Evolutionary conservation across 2,329 filamentous ascomycete genomes (phyloP).

Genomic region (Fusarium nematophilum): DNA sequence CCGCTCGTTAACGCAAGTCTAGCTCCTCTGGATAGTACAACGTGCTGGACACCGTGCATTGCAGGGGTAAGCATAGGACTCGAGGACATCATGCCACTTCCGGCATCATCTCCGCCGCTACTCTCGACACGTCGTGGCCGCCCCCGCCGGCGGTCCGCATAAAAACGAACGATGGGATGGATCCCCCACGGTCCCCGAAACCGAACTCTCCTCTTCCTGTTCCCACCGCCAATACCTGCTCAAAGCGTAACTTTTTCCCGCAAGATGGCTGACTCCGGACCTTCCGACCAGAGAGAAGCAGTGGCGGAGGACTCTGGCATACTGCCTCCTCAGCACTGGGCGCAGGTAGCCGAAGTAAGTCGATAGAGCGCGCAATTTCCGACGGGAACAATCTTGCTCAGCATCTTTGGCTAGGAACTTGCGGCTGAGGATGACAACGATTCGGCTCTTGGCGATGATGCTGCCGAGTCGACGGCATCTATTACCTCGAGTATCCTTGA

Average conservation of each 20-base stretch:
- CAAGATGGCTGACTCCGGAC: not conserved
- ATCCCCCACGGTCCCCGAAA: no score
- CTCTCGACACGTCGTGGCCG: no score
- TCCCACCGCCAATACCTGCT: not conserved
- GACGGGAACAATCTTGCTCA: not conserved
- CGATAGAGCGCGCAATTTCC: not conserved
- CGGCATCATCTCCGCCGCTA: not conserved
- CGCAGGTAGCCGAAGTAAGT: conserved; percentile 25
- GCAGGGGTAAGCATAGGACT: no score
- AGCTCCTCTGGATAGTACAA: no score
- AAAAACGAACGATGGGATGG: not conserved
- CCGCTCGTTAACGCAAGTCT: no score
- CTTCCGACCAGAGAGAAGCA: not conserved
- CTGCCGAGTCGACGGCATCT: conserved; percentile 14
- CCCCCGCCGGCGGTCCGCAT: not conserved
- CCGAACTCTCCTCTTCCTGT: not conserved
- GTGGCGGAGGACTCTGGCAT: not conserved
- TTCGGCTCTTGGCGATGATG: conserved; percentile 16
- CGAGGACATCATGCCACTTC: no score
- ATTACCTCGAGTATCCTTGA: conserved; percentile 26
- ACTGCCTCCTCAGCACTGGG: conserved; percentile 30
- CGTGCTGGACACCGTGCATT: no score
- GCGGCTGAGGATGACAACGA: conserved; percentile 12
- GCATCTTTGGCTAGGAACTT: conserved; percentile 4
- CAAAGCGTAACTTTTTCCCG: not conserved